Percentiles rank a stretch among this genome's conserved stretches.
Evolutionary conservation across 371 early-diverging fungal species (phyloP).

Genomic region (Circinella umbellata): DNA sequence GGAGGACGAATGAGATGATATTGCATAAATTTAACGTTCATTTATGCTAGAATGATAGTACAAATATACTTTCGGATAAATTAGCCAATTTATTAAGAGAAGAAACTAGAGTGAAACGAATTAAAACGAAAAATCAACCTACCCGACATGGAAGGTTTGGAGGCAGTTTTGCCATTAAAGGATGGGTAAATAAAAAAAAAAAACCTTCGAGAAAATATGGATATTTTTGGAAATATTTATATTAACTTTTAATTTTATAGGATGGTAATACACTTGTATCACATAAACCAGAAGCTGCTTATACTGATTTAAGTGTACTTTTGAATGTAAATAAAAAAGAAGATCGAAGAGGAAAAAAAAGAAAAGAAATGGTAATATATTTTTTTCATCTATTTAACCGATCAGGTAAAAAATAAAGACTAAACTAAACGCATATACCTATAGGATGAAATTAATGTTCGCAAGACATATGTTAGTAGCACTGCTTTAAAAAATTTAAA

Average conservation of each 20-base stretch:
- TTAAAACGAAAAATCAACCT: slow-evolving; percentile 25
- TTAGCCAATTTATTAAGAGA: slow-evolving; percentile 32
- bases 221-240: no score
- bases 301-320: slow-evolving; percentile 41
- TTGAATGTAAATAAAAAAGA: slow-evolving; percentile 53
- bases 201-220: not conserved
- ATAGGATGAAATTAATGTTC: slow-evolving; percentile 28
- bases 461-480: slow-evolving; percentile 30
- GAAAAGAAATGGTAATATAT: slow-evolving; percentile 32
- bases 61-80: slow-evolving; percentile 15
- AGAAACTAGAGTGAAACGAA: slow-evolving; percentile 31
- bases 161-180: slow-evolving; percentile 56
- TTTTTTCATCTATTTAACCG: no score
- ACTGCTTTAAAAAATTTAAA: slow-evolving; percentile 33
- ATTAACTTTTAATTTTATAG: slow-evolving; percentile 29
- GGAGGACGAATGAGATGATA: no score
- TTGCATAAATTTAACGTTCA: not conserved
- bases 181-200: slow-evolving; percentile 38
- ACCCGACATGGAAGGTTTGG: slow-evolving; percentile 66
- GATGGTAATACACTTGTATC: slow-evolving; percentile 43
- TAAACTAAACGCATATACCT: slow-evolving; percentile 14
- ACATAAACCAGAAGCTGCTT: slow-evolving; percentile 49
- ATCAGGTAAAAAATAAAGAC: slow-evolving; percentile 30
- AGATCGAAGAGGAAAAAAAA: slow-evolving; percentile 34
- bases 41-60: not conserved